These are phyloP conservation scores for Solanum rostratum DNA, from an alignment of 257 asterid species.

Conservation along the genomic window DNA sequence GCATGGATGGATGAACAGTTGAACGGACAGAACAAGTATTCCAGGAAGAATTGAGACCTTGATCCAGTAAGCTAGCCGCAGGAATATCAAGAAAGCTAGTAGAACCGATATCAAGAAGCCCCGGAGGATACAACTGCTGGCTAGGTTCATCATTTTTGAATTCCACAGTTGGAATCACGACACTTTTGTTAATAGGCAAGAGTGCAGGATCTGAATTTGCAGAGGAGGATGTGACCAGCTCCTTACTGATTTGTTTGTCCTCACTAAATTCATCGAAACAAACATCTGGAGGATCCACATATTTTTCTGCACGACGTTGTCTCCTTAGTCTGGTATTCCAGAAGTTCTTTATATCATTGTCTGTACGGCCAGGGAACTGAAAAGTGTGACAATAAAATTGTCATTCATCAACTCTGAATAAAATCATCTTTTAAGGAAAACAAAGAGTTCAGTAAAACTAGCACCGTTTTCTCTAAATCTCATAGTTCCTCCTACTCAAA, in stretches of 20 bases:
- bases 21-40: constrained; percentile 18
- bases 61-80: constrained; percentile 23
- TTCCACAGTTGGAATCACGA: constrained; percentile 39
- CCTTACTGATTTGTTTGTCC: constrained; percentile 31
- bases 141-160: constrained; percentile 32
- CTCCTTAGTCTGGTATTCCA: constrained; percentile 88
- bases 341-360: constrained; percentile 79
- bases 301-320: constrained; percentile 67
- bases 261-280: constrained; percentile 30
- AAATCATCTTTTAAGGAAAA: neutral
- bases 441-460: neutral
- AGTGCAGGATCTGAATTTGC: constrained; percentile 31
- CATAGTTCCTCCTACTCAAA: neutral
- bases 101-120: constrained; percentile 30
- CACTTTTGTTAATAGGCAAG: constrained; percentile 21
- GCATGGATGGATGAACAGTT: constrained; percentile 40
- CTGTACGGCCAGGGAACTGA: constrained; percentile 96
- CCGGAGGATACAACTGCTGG: constrained; percentile 21
- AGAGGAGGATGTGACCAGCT: constrained; percentile 24
- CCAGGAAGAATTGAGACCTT: constrained; percentile 25
- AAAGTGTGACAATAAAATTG: no score
- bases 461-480: neutral
- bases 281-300: constrained; percentile 63
- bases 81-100: constrained; percentile 38
- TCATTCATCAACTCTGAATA: neutral